Evolutionary conservation across 257 asterid species (phyloP).

Genomic region (Agastache rugosa): DNA sequence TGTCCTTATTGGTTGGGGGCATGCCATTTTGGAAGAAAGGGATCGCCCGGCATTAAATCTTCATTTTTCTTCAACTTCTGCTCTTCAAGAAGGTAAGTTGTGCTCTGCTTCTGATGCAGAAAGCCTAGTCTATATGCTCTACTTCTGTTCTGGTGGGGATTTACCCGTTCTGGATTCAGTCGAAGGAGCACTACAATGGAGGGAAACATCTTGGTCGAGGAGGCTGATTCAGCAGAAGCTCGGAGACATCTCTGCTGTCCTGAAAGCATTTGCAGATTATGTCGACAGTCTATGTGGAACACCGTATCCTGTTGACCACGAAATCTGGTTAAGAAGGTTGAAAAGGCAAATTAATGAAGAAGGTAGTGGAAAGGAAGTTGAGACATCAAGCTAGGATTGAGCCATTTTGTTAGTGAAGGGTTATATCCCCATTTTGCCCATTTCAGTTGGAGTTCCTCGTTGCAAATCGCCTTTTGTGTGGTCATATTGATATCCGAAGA

Average conservation of each 20-base stretch:
- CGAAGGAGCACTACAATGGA: conserved; percentile 95
- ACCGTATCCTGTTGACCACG: conserved; percentile 89
- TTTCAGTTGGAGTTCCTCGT: background rate
- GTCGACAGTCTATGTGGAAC: conserved; percentile 98
- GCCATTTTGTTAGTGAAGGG: conserved; percentile 14
- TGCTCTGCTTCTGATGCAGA: conserved; percentile 99
- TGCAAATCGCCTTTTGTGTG: conserved; percentile 17
- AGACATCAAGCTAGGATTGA: conserved; percentile 44
- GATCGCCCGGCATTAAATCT: conserved; percentile 92
- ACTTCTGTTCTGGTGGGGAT: conserved; percentile 74
- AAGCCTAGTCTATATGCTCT: conserved; percentile 86
- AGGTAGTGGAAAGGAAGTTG: conserved; percentile 67
- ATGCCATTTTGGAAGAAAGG: conserved; percentile 91
- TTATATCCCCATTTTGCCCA: conserved; percentile 11
- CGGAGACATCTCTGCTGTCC: conserved; percentile 90
- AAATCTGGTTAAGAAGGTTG: conserved; percentile 89
- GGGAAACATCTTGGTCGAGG: conserved; percentile 96
- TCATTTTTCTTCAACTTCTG: conserved; percentile 93
- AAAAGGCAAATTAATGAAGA: conserved; percentile 55
- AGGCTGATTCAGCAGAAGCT: conserved; percentile 94
- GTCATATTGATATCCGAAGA: conserved; percentile 13
- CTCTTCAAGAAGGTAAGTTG: conserved; percentile 92
- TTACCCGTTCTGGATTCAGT: conserved; percentile 91
- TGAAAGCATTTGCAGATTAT: conserved; percentile 97
- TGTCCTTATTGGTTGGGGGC: conserved; percentile 94